Conservation (phyloP, 148 eudicot genomes). For the Beta vulgaris region DNA sequence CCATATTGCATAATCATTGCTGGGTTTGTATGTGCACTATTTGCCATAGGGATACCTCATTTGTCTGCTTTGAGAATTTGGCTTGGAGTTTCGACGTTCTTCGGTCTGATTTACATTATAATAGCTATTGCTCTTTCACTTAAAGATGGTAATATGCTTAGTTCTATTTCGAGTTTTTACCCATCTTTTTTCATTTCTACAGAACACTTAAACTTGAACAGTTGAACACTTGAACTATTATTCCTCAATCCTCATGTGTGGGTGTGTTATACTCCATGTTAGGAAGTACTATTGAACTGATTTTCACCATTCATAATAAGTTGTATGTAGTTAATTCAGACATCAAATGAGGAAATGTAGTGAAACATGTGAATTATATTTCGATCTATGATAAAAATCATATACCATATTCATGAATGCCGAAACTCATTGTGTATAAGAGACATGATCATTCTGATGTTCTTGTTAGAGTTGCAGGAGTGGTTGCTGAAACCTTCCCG, state of each 20-base stretch:
- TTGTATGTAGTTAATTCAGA: neutral
- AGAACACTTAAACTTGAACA: neutral
- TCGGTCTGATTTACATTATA: conserved; percentile 71
- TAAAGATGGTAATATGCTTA: conserved; percentile 65
- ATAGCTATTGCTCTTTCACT: conserved; percentile 58
- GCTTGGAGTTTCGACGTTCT: conserved; percentile 80
- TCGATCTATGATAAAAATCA: neutral
- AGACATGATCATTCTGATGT: neutral
- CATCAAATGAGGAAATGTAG: neutral
- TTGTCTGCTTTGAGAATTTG: conserved; percentile 80
- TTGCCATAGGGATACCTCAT: conserved; percentile 83
- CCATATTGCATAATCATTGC: conserved; percentile 71
- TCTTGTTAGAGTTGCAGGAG: conserved; percentile 13
- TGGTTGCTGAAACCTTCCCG: conserved; percentile 10
- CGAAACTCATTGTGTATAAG: conserved; percentile 12
- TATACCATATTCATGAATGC: neutral
- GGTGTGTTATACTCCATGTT: neutral
- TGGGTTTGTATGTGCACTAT: conserved; percentile 72
- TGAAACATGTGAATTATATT: conserved; percentile 6
- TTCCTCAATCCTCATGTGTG: neutral
- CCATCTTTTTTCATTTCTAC: neutral
- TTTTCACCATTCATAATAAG: neutral
- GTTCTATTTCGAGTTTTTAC: neutral
- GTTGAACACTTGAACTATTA: too few relatives aligned
- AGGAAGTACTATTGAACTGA: neutral